Conservation (phyloP, 179 eudicot genomes). For the Amaranthus tricolor region DNA sequence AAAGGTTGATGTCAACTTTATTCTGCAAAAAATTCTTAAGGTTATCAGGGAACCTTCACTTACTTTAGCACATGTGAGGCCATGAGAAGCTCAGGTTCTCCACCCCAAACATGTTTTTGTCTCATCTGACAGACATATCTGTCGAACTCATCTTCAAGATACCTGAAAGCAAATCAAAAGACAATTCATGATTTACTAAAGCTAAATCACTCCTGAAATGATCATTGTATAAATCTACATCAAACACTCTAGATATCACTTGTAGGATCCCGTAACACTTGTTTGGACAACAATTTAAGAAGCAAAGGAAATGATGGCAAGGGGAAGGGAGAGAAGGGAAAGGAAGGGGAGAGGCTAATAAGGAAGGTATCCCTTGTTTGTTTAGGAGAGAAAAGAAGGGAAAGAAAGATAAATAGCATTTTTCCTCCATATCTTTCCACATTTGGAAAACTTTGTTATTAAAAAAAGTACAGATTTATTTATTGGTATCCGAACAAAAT, state of each 20-base stretch:
- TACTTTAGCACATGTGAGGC: slow-evolving; percentile 71
- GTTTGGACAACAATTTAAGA: too few species aligned
- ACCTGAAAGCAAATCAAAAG: slow-evolving; percentile 42
- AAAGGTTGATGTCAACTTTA: background rate
- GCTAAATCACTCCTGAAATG: background rate
- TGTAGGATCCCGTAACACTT: too few species aligned
- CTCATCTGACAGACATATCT: slow-evolving; percentile 57
- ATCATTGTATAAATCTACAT: background rate
- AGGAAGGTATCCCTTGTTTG: too few species aligned
- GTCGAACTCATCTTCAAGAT: slow-evolving; percentile 70
- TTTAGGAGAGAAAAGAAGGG: too few species aligned
- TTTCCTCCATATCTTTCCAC: too few species aligned
- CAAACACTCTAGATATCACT: background rate
- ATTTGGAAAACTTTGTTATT: too few species aligned
- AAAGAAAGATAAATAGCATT: too few species aligned
- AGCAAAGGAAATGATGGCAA: too few species aligned
- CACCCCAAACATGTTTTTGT: slow-evolving; percentile 74
- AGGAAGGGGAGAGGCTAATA: too few species aligned
- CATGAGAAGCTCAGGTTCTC: slow-evolving; percentile 89
- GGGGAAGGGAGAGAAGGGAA: too few species aligned
- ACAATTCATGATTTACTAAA: background rate
- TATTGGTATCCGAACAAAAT: too few species aligned
- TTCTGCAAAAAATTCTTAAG: background rate
- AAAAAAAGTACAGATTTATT: too few species aligned
- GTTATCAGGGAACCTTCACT: slow-evolving; percentile 20